A percentile compares a stretch with the other conserved stretches of the same genome.
Conservation (phyloP, 2,329 filamentous ascomycete genomes). For the Trichoderma sp. region DNA sequence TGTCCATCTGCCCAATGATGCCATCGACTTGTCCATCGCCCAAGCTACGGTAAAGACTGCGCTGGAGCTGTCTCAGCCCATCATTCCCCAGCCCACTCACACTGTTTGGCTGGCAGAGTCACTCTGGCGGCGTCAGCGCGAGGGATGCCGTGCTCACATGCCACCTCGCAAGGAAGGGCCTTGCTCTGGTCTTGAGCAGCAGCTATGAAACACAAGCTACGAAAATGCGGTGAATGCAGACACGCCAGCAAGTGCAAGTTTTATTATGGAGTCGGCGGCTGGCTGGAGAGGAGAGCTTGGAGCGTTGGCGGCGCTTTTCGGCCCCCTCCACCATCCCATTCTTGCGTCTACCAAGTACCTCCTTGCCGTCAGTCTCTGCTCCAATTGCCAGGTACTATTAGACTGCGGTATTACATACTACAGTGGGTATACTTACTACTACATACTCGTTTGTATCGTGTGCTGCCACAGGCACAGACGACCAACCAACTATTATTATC, state of each 20-base stretch:
- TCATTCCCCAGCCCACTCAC: slow-evolving; percentile 26
- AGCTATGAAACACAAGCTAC: slow-evolving; percentile 8
- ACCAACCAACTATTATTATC: neutral
- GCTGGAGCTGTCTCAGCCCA: slow-evolving; percentile 14
- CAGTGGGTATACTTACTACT: no score
- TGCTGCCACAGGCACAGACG: neutral
- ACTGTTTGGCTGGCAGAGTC: slow-evolving; percentile 10
- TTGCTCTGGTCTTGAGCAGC: slow-evolving; percentile 3
- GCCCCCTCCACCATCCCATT: slow-evolving; percentile 4
- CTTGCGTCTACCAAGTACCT: neutral
- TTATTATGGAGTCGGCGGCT: neutral
- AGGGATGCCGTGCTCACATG: slow-evolving; percentile 24
- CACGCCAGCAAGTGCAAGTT: slow-evolving; percentile 1
- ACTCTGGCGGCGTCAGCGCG: slow-evolving; percentile 15
- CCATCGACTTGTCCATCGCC: neutral
- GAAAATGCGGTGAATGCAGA: slow-evolving; percentile 25
- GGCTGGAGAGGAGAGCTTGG: neutral
- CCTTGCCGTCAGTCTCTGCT: neutral
- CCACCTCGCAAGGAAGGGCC: slow-evolving; percentile 23
- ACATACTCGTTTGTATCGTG: neutral
- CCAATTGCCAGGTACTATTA: no score
- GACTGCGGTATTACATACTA: neutral
- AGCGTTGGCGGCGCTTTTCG: slow-evolving; percentile 11
- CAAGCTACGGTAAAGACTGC: slow-evolving; percentile 15
- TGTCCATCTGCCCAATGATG: slow-evolving; percentile 13